Conservation (phyloP, 768 basidiomycete genomes). For the Mycena kentingensis region DNA sequence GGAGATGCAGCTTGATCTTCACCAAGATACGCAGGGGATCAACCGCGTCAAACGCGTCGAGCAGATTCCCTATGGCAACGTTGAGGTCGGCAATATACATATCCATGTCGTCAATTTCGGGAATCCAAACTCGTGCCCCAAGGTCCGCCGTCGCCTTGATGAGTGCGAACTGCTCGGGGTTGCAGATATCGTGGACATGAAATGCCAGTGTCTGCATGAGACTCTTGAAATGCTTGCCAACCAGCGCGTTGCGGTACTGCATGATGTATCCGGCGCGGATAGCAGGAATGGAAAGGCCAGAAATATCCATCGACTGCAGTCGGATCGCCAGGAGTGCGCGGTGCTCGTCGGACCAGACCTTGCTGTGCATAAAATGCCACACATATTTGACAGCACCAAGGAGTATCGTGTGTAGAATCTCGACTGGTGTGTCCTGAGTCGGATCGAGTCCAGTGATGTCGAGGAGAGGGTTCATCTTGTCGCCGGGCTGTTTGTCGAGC, state of each 20-base stretch:
- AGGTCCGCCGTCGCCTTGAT: constrained; percentile 20
- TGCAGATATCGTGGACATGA: constrained; percentile 3
- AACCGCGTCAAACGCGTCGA: constrained; percentile 20
- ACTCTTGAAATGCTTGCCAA: constrained; percentile 29
- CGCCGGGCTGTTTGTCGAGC: constrained; percentile 9
- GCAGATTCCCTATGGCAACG: constrained; percentile 12
- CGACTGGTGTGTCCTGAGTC: constrained; percentile 3
- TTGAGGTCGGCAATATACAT: constrained; percentile 7
- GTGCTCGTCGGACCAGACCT: constrained; percentile 4
- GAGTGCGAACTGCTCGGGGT: constrained; percentile 9
- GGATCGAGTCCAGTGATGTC: constrained; percentile 5
- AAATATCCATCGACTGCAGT: constrained; percentile 12
- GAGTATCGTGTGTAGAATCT: constrained; percentile 5
- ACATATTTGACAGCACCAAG: not conserved
- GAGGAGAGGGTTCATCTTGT: constrained; percentile 12
- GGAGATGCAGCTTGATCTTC: constrained; percentile 29
- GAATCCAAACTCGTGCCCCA: constrained; percentile 20
- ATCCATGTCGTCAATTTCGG: constrained; percentile 22
- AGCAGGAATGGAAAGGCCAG: constrained; percentile 14
- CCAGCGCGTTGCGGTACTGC: constrained; percentile 20
- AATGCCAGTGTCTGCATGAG: constrained; percentile 22
- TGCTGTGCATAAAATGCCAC: constrained; percentile 4
- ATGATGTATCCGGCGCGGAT: constrained; percentile 22
- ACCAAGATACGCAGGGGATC: constrained; percentile 24
- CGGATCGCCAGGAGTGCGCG: constrained; percentile 14